phyloP scores from a whole-genome alignment of 345 rosid genomes.

The Noccaea caerulescens region DNA sequence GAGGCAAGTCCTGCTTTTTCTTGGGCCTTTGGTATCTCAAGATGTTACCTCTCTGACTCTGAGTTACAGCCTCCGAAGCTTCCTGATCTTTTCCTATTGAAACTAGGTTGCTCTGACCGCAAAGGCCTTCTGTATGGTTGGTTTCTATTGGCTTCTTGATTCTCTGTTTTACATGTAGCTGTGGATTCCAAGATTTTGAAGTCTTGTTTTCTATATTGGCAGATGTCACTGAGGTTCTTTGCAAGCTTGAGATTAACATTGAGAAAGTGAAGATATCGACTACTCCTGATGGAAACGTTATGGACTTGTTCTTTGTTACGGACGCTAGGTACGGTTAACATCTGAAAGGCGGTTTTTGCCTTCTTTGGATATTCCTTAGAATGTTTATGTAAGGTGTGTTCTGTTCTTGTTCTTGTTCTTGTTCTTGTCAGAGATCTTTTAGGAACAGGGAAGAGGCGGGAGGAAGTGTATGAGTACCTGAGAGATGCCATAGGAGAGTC shows the following conservation, averaged over 20 bases:
- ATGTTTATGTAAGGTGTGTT: conserved; percentile 18
- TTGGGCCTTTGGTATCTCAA: conserved; percentile 73
- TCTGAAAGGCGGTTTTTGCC: background rate
- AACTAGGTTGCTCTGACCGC: conserved; percentile 74
- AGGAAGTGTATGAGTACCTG: conserved; percentile 55
- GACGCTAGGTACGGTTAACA: conserved; percentile 67
- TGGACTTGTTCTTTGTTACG: conserved; percentile 92
- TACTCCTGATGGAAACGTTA: conserved; percentile 88
- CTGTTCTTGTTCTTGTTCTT: conserved; percentile 18
- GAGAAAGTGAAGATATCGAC: conserved; percentile 96
- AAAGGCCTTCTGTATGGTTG: conserved; percentile 87
- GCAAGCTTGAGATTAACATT: conserved; percentile 82
- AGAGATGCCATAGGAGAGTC: conserved; percentile 58
- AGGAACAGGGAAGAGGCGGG: conserved; percentile 71
- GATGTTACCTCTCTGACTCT: conserved; percentile 59
- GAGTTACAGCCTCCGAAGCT: conserved; percentile 61
- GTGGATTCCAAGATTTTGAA: conserved; percentile 23
- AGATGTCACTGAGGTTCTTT: conserved; percentile 85
- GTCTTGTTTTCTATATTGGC: conserved; percentile 32
- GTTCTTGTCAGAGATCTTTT: conserved; percentile 69
- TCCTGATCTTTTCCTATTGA: conserved; percentile 80
- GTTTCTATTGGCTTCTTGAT: conserved; percentile 4
- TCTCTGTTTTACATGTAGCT: background rate
- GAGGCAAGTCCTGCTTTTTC: conserved; percentile 78
- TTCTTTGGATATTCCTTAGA: background rate